Conservation (phyloP, 2,329 filamentous ascomycete genomes). For the Alternaria atra region DNA sequence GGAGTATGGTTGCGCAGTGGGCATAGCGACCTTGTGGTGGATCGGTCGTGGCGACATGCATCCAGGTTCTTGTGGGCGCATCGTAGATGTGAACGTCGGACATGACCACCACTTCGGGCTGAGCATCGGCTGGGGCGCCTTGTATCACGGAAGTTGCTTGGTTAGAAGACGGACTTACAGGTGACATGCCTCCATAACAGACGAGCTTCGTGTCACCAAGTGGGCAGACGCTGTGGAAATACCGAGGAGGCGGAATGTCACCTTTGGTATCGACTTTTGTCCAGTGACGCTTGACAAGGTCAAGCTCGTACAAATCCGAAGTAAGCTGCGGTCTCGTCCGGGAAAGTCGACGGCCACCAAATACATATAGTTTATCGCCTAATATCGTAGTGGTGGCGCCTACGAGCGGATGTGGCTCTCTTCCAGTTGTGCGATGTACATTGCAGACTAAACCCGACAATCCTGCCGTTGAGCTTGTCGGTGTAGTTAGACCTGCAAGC, state of each 20-base stretch:
- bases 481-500: slow-evolving; percentile 48
- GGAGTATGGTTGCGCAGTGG: slow-evolving; percentile 91
- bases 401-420: slow-evolving; percentile 88
- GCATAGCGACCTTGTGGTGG: slow-evolving; percentile 94
- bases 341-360: slow-evolving; percentile 89
- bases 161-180: slow-evolving; percentile 62
- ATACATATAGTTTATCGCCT: slow-evolving; percentile 96
- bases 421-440: slow-evolving; percentile 83
- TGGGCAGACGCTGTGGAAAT: slow-evolving; percentile 96
- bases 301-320: slow-evolving; percentile 90
- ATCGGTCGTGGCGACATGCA: slow-evolving; percentile 79
- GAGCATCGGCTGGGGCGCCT: slow-evolving; percentile 64
- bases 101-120: slow-evolving; percentile 94
- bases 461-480: slow-evolving; percentile 63
- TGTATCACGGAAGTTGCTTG: slow-evolving; percentile 50
- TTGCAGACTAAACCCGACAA: slow-evolving; percentile 74
- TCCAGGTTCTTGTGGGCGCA: slow-evolving; percentile 83
- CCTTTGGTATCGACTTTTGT: slow-evolving; percentile 85
- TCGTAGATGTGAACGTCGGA: slow-evolving; percentile 98
- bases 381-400: slow-evolving; percentile 95
- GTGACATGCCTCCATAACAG: slow-evolving; percentile 98
- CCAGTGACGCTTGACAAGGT: slow-evolving; percentile 92
- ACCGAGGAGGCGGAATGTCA: slow-evolving; percentile 87
- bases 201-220: slow-evolving; percentile 95
- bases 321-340: slow-evolving; percentile 84